Evolutionary conservation across 208 protist species (phyloP).

Genomic region (Trypanosoma platydactyli): DNA sequence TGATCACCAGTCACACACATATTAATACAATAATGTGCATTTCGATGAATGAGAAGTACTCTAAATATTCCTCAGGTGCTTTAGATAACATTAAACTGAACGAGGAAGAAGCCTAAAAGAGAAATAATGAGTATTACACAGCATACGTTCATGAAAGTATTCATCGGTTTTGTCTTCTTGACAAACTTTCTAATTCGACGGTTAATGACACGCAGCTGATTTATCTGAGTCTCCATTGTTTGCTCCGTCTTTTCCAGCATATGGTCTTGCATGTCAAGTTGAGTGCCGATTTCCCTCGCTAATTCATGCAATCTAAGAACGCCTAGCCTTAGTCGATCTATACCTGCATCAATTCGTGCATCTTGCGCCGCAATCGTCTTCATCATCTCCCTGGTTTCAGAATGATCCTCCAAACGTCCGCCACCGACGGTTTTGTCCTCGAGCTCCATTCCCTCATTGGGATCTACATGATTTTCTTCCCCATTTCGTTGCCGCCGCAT

Average conservation of each 20-base stretch:
- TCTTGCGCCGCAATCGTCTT: slow-evolving; percentile 57
- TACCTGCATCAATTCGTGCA: slow-evolving; percentile 61
- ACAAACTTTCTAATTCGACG: slow-evolving; percentile 53
- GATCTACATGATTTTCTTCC: slow-evolving; percentile 23
- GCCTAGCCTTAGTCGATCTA: slow-evolving; percentile 60
- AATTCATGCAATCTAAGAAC: slow-evolving; percentile 53
- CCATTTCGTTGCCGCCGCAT: slow-evolving; percentile 37
- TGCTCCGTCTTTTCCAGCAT: slow-evolving; percentile 66
- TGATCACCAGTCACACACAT: too few species aligned
- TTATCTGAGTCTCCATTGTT: slow-evolving; percentile 50
- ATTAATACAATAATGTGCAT: background rate
- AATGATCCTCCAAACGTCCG: slow-evolving; percentile 60
- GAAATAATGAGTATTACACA: slow-evolving; percentile 58
- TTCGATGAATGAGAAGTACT: background rate
- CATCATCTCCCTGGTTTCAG: slow-evolving; percentile 62
- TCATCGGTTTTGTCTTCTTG: slow-evolving; percentile 64
- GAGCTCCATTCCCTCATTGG: slow-evolving; percentile 34
- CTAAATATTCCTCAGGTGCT: background rate
- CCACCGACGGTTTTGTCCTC: slow-evolving; percentile 58
- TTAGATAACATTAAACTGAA: slow-evolving; percentile 72
- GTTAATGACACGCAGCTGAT: slow-evolving; percentile 52
- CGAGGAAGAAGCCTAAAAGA: slow-evolving; percentile 63
- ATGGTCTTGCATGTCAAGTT: slow-evolving; percentile 72
- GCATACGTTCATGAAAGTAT: slow-evolving; percentile 62
- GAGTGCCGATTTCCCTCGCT: slow-evolving; percentile 54